phyloP scores from a whole-genome alignment of 495 filamentous ascomycete species.

The Hypoxylon fragiforme region DNA sequence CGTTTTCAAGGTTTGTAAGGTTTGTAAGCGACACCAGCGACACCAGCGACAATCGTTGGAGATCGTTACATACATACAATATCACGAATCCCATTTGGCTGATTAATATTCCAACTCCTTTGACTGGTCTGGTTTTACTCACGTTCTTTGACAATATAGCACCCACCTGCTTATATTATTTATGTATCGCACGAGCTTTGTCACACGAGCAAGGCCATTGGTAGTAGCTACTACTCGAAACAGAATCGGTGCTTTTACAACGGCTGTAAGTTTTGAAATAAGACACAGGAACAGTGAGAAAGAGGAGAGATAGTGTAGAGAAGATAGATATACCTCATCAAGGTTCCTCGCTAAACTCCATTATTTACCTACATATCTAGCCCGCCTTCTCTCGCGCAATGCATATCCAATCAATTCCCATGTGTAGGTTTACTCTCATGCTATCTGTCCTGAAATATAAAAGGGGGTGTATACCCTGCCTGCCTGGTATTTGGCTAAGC shows the following conservation, averaged over 20 bases:
- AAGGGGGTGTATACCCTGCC: not conserved
- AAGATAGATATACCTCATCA: no score
- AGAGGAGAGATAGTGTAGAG: no score
- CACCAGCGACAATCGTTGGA: no score
- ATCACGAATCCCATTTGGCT: no score
- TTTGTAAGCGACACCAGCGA: constrained; percentile 26
- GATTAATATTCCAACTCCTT: no score
- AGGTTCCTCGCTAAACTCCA: constrained; percentile 7
- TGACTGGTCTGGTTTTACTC: no score
- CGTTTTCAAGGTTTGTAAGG: not conserved
- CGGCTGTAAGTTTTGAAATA: constrained; percentile 44
- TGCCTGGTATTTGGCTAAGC: no score
- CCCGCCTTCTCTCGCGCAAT: constrained; percentile 58
- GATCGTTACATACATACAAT: no score
- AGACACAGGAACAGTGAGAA: no score
- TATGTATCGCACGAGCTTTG: constrained; percentile 32
- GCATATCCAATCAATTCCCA: constrained; percentile 97
- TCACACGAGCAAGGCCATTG: constrained; percentile 27
- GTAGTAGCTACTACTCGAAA: constrained; percentile 31
- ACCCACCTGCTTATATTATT: not conserved
- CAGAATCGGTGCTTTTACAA: constrained; percentile 31
- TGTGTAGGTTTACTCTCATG: constrained; percentile 96
- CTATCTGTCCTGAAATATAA: not conserved
- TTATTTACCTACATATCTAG: constrained; percentile 21
- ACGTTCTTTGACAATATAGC: constrained; percentile 9